phyloP scores from a whole-genome alignment of 345 rosid genomes.

The Garcia nutans region DNA sequence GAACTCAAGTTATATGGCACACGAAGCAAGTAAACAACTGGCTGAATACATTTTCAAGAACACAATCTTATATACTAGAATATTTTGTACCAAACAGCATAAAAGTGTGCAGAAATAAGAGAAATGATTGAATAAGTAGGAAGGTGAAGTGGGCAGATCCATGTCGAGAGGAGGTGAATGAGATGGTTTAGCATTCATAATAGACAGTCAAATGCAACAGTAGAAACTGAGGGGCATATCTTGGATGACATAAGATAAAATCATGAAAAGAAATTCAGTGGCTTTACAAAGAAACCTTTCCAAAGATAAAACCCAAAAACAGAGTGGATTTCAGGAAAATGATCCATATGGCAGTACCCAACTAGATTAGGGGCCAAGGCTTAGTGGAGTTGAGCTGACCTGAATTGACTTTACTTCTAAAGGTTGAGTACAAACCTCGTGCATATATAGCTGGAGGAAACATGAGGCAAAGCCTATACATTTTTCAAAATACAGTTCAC shows the following conservation, averaged over 20 bases:
- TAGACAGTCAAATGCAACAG: not conserved
- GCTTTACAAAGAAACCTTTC: not conserved
- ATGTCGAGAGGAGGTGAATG: not conserved
- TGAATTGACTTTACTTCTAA: not conserved
- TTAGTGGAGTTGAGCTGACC: not conserved
- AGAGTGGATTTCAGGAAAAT: not conserved
- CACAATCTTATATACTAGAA: not conserved
- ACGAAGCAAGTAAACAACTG: not conserved
- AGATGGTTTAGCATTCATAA: not conserved
- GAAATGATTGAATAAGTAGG: not conserved
- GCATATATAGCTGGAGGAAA: conserved; percentile 63
- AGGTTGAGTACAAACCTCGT: conserved; percentile 55
- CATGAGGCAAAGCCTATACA: conserved; percentile 49
- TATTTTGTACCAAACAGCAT: not conserved
- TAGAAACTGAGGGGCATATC: not conserved
- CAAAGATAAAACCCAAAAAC: not conserved
- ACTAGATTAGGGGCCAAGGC: too few species aligned
- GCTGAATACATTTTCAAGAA: not conserved
- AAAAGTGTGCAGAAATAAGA: not conserved
- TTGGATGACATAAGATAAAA: not conserved
- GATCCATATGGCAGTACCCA: not conserved
- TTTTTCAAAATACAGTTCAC: conserved; percentile 42
- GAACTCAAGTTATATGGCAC: not conserved
- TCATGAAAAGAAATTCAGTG: not conserved
- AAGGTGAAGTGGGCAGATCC: not conserved